Evolutionary conservation across 2,329 filamentous ascomycete species (phyloP).

Genomic region (Colletotrichum lini): DNA sequence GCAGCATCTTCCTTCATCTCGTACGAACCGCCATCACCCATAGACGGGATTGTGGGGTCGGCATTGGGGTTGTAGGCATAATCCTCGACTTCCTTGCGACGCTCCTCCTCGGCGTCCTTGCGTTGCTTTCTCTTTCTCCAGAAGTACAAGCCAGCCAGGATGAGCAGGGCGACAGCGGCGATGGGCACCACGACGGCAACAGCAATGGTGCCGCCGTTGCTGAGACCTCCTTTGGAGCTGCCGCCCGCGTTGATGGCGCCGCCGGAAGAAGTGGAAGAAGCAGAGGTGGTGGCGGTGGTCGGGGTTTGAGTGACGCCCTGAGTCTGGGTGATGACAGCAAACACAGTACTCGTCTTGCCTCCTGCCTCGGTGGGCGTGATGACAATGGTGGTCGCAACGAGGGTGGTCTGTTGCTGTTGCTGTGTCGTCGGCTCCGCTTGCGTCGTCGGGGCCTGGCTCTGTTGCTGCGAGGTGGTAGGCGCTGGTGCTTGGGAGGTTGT

Average conservation of each 20-base stretch:
- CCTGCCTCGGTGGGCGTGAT: slow-evolving; percentile 36
- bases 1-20: slow-evolving; percentile 83
- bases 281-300: slow-evolving; percentile 45
- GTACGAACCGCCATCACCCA: slow-evolving; percentile 69
- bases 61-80: slow-evolving; percentile 99
- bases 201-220: slow-evolving; percentile 81
- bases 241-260: slow-evolving; percentile 48
- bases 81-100: slow-evolving; percentile 96
- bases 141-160: slow-evolving; percentile 82
- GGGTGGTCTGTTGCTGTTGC: background rate
- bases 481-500: slow-evolving; percentile 36
- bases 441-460: slow-evolving; percentile 22
- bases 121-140: slow-evolving; percentile 92
- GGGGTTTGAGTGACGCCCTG: slow-evolving; percentile 10
- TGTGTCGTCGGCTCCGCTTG: slow-evolving; percentile 8
- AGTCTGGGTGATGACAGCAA: slow-evolving; percentile 46
- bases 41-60: slow-evolving; percentile 80
- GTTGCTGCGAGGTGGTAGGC: slow-evolving; percentile 22
- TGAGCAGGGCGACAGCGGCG: slow-evolving; percentile 85
- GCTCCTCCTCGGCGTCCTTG: slow-evolving; percentile 87
- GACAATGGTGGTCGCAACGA: slow-evolving; percentile 24
- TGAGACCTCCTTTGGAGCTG: slow-evolving; percentile 62
- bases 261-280: slow-evolving; percentile 49
- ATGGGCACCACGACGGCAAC: slow-evolving; percentile 96
- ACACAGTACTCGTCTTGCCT: slow-evolving; percentile 45